These are phyloP conservation scores for Dactylellina cionopaga DNA, from an alignment of 2,329 filamentous ascomycete genomes.

Conservation along the genomic window DNA sequence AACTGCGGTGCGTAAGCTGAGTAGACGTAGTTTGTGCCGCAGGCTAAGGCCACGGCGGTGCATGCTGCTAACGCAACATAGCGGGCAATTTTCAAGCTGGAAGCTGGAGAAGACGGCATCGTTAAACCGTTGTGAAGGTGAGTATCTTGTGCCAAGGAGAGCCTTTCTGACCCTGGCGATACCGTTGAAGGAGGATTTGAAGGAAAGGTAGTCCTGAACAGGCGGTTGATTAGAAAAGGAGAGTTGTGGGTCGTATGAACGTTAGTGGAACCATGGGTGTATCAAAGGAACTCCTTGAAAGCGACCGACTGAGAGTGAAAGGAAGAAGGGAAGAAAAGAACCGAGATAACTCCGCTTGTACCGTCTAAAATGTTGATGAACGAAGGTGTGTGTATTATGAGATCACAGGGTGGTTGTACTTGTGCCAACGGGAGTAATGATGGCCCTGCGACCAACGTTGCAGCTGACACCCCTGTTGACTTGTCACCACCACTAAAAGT, in stretches of 20 bases:
- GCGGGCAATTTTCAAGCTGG: slow-evolving; percentile 39
- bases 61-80: slow-evolving; percentile 60
- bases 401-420: slow-evolving; percentile 50
- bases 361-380: slow-evolving; percentile 15
- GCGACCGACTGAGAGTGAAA: background rate
- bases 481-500: too few relatives aligned
- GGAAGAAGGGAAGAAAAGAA: background rate
- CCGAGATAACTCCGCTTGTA: slow-evolving; percentile 6
- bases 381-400: slow-evolving; percentile 26
- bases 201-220: slow-evolving; percentile 1
- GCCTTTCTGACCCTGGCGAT: too few relatives aligned
- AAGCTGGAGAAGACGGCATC: slow-evolving; percentile 51
- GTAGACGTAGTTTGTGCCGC: slow-evolving; percentile 94
- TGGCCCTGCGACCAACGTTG: slow-evolving; percentile 44
- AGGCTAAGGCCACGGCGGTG: slow-evolving; percentile 84
- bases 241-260: slow-evolving; percentile 12
- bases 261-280: too few relatives aligned
- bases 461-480: slow-evolving; percentile 51
- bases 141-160: too few relatives aligned
- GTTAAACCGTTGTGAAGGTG: background rate
- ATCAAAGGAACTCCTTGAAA: too few relatives aligned
- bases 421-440: slow-evolving; percentile 31
- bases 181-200: background rate
- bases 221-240: slow-evolving; percentile 15
- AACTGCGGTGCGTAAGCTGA: slow-evolving; percentile 98